Conservation (phyloP, 495 filamentous ascomycete species). For the Annulohypoxylon nitens region DNA sequence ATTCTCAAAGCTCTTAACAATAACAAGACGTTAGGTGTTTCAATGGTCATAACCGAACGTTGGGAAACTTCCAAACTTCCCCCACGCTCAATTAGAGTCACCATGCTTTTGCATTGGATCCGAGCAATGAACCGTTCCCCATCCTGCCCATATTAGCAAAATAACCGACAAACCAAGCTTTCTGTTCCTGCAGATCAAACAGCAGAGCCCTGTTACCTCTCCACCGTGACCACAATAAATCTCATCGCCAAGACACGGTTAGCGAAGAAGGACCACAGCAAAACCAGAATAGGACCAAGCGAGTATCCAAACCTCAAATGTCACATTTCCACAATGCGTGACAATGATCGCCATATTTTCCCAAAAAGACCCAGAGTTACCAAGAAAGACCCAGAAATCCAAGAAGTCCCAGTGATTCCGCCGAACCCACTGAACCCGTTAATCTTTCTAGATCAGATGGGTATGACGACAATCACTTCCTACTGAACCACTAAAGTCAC, state of each 20-base stretch:
- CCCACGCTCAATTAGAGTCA: conserved; percentile 22
- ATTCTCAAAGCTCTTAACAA: conserved; percentile 10
- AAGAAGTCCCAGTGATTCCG: conserved; percentile 14
- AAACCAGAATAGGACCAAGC: conserved; percentile 7
- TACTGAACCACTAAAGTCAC: conserved; percentile 15
- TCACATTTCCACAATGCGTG: conserved; percentile 29
- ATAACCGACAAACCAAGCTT: conserved; percentile 36
- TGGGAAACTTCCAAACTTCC: conserved; percentile 16
- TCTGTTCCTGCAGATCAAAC: conserved; percentile 39
- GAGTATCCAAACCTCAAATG: conserved; percentile 37
- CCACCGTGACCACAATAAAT: conserved; percentile 26
- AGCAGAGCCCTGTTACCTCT: conserved; percentile 28
- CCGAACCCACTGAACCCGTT: not conserved
- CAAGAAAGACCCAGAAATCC: conserved; percentile 5
- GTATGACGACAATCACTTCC: conserved; percentile 24
- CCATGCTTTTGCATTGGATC: conserved; percentile 6
- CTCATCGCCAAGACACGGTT: conserved; percentile 40
- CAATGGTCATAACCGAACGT: conserved; percentile 29
- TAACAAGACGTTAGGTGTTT: conserved; percentile 39
- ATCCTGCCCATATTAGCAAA: not conserved
- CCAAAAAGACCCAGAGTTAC: not conserved
- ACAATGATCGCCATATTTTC: conserved; percentile 38
- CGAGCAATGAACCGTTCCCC: conserved; percentile 11
- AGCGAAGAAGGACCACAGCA: not conserved
- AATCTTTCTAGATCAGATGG: conserved; percentile 25